These are phyloP conservation scores for Turritis glabra DNA, from an alignment of 345 rosid species.

Conservation along the genomic window DNA sequence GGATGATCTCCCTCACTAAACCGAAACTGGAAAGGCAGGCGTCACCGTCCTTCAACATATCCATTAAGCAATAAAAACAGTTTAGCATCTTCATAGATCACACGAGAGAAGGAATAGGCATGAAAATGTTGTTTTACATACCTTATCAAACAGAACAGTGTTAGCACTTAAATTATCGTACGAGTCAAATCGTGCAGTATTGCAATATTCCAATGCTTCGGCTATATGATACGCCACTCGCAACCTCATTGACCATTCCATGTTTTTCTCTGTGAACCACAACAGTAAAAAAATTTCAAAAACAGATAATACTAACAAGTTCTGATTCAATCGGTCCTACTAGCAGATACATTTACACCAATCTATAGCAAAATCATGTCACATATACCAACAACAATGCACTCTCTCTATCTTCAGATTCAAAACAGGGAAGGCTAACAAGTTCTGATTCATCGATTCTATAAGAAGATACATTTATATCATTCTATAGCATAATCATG, in stretches of 20 bases:
- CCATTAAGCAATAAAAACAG: background rate
- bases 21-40: constrained; percentile 92
- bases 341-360: background rate
- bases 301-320: background rate
- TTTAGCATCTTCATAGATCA: background rate
- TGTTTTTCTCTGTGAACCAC: constrained; percentile 57
- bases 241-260: constrained; percentile 82
- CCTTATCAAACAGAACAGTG: constrained; percentile 87
- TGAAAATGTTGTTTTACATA: background rate
- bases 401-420: no score
- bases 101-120: background rate
- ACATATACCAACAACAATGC: background rate
- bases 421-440: background rate
- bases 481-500: background rate
- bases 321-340: background rate
- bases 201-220: constrained; percentile 76
- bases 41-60: constrained; percentile 62
- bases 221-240: constrained; percentile 72
- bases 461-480: no score
- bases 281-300: background rate
- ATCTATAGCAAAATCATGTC: background rate
- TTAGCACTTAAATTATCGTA: constrained; percentile 83
- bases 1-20: constrained; percentile 62
- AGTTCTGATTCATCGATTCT: no score
- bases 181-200: constrained; percentile 54